Conservation (phyloP, 202 grass and related monocot genomes). For the Carex sylvatica region DNA sequence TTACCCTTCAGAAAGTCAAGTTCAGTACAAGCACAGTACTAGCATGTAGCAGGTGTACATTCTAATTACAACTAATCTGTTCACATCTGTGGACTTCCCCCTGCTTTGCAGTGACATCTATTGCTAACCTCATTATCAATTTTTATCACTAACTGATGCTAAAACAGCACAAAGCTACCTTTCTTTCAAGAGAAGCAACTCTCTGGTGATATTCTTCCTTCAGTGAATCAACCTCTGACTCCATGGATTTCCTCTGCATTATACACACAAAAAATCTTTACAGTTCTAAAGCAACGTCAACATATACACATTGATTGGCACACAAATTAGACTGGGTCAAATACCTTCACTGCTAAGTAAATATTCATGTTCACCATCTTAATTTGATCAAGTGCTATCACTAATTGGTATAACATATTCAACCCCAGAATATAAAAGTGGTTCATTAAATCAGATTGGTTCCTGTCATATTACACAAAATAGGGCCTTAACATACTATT, state of each 20-base stretch:
- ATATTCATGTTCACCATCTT: not conserved
- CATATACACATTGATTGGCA: not conserved
- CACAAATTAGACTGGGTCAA: not conserved
- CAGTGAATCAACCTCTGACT: constrained; percentile 76
- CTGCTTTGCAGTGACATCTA: too few relatives aligned
- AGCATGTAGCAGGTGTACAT: not conserved
- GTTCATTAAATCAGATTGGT: not conserved
- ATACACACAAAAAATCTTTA: constrained; percentile 31
- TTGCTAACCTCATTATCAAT: not conserved
- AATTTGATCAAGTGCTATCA: not conserved
- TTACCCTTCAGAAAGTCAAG: not conserved
- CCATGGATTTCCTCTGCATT: constrained; percentile 65
- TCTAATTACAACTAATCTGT: not conserved
- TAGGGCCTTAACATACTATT: not conserved
- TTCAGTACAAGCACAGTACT: not conserved
- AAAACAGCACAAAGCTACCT: constrained; percentile 46
- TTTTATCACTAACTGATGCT: not conserved
- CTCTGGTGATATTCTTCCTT: constrained; percentile 97
- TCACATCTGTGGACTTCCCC: not conserved
- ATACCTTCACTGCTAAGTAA: not conserved
- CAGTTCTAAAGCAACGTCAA: constrained; percentile 3
- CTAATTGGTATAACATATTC: not conserved
- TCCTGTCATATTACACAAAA: not conserved
- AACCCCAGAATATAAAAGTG: not conserved
- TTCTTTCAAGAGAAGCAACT: constrained; percentile 97